phyloP scores from a whole-genome alignment of 805 yeast species.

The Saccharomycopsis synnaedendra region DNA sequence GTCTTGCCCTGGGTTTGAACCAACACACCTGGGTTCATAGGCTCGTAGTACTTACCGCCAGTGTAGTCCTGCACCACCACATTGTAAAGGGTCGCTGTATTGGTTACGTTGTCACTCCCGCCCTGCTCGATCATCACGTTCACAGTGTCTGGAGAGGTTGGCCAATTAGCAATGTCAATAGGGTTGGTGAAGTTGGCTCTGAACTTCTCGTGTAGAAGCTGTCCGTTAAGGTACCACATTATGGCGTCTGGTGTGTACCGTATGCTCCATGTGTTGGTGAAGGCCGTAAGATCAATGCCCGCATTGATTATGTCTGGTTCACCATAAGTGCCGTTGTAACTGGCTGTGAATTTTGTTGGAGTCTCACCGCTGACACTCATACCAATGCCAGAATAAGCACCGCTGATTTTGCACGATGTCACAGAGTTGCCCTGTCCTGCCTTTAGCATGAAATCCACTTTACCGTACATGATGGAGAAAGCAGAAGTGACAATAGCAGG shows the following conservation, averaged over 20 bases:
- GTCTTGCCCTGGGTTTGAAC: conserved; percentile 3
- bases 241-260: not conserved
- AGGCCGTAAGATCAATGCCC: conserved; percentile 5
- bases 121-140: conserved; percentile 11
- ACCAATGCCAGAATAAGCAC: conserved; percentile 10
- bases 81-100: conserved; percentile 1
- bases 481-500: conserved; percentile 11
- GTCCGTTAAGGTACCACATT: conserved; percentile 22
- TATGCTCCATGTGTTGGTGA: conserved; percentile 8
- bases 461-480: conserved; percentile 12
- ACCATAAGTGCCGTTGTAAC: conserved; percentile 11
- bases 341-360: conserved; percentile 5
- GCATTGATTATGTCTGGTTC: conserved; percentile 8
- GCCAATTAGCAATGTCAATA: conserved; percentile 15
- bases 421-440: conserved; percentile 4
- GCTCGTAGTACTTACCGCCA: conserved; percentile 11
- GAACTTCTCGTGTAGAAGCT: conserved; percentile 15
- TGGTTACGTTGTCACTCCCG: not conserved
- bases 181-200: conserved; percentile 8
- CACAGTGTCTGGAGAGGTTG: conserved; percentile 14
- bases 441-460: conserved; percentile 8
- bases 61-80: conserved; percentile 9
- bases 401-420: conserved; percentile 13
- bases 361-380: conserved; percentile 7
- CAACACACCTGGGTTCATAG: conserved; percentile 2